Conservation (phyloP, 805 yeast species). For the Priceomyces haplophilus region DNA sequence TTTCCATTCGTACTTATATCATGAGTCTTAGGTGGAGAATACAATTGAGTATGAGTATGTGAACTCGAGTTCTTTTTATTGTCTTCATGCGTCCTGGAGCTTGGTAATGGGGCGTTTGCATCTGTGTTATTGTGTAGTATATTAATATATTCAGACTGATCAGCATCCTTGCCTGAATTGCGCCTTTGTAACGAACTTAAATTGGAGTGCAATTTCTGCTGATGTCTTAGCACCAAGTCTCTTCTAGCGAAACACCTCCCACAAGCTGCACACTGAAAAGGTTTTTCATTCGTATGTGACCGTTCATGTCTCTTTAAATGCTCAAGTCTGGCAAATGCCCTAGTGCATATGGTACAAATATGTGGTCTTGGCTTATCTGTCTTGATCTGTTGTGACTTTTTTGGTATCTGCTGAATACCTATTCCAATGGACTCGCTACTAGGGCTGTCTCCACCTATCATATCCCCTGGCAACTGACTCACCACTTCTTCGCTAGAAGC, state of each 20-base stretch:
- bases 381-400: conserved; percentile 76
- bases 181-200: conserved; percentile 41
- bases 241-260: conserved; percentile 94
- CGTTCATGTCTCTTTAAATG: conserved; percentile 92
- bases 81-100: neutral
- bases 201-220: conserved; percentile 80
- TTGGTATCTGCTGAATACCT: conserved; percentile 69
- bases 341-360: conserved; percentile 82
- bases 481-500: neutral
- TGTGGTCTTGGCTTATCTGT: conserved; percentile 95
- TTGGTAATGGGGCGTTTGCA: conserved; percentile 48
- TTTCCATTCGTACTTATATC: conserved; percentile 2
- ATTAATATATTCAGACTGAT: conserved; percentile 48
- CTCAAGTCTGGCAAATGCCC: conserved; percentile 94
- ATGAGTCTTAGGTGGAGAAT: conserved; percentile 13
- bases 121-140: conserved; percentile 50
- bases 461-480: no score
- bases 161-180: conserved; percentile 19
- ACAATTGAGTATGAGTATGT: conserved; percentile 11
- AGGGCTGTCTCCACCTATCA: neutral
- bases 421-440: neutral
- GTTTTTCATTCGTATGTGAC: conserved; percentile 93
- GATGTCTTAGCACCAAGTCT: conserved; percentile 85
- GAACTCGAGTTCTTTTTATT: conserved; percentile 2
- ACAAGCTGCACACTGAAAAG: conserved; percentile 93